These are phyloP conservation scores for Dactylellina sp. DNA, from an alignment of 2,329 filamentous ascomycete species.

Conservation along the genomic window DNA sequence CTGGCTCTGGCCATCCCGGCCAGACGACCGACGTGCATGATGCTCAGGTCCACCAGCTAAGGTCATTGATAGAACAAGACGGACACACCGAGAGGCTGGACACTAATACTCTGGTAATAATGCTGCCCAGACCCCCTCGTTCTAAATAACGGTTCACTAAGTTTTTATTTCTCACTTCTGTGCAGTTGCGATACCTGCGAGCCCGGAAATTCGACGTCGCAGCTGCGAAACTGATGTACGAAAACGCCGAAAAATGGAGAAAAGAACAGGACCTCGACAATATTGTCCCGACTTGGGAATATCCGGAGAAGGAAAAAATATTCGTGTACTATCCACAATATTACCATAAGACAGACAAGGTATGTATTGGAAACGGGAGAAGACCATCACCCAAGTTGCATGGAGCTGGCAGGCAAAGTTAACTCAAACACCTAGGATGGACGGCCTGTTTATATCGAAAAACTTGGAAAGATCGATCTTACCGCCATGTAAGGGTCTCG, in stretches of 20 bases:
- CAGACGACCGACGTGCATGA: constrained; percentile 87
- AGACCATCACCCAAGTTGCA: too few species aligned
- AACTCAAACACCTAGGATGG: constrained; percentile 78
- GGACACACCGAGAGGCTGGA: constrained; percentile 88
- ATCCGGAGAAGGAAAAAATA: constrained; percentile 84
- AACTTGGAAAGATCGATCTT: constrained; percentile 92
- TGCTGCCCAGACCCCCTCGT: constrained; percentile 1
- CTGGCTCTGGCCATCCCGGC: constrained; percentile 77
- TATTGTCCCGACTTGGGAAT: constrained; percentile 82
- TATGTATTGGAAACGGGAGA: constrained; percentile 61
- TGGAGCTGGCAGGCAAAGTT: constrained; percentile 7
- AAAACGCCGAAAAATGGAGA: constrained; percentile 91
- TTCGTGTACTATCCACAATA: constrained; percentile 97
- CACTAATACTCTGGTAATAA: constrained; percentile 84
- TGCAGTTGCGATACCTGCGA: constrained; percentile 85
- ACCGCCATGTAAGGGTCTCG: constrained; percentile 76
- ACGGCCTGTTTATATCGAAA: constrained; percentile 95
- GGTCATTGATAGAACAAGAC: constrained; percentile 82
- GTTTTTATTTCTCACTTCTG: constrained; percentile 9
- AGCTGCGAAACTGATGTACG: constrained; percentile 88
- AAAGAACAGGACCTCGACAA: constrained; percentile 86
- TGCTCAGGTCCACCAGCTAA: constrained; percentile 87
- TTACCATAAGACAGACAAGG: constrained; percentile 96
- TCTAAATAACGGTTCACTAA: constrained; percentile 22
- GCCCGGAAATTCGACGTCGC: constrained; percentile 95